Percentiles rank a stretch among this genome's conserved stretches.
Conservation (phyloP, 2,329 filamentous ascomycete genomes). For the Nothomitra cinnamomea region DNA sequence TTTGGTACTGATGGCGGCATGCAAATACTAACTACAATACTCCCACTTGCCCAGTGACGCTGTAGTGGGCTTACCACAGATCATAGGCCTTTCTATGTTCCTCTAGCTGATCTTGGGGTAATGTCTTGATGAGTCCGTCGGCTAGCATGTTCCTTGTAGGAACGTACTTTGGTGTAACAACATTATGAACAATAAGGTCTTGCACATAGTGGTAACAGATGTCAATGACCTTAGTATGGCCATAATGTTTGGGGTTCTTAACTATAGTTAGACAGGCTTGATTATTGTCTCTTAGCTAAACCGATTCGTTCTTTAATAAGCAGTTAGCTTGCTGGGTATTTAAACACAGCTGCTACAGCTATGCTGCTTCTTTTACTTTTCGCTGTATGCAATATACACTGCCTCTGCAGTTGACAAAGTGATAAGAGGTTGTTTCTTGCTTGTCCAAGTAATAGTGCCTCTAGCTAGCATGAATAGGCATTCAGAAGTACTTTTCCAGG, state of each 20-base stretch:
- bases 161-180: not conserved
- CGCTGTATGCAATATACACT: conserved; percentile 6
- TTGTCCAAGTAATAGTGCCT: conserved; percentile 5
- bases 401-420: conserved; percentile 3
- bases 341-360: not conserved
- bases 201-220: conserved; percentile 7
- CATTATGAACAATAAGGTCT: conserved; percentile 3
- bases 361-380: conserved; percentile 5
- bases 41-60: too few relatives aligned
- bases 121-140: too few relatives aligned
- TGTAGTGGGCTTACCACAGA: too few relatives aligned
- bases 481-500: conserved; percentile 4
- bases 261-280: conserved; percentile 6
- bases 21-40: too few relatives aligned
- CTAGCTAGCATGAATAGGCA: conserved; percentile 8
- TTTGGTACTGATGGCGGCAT: too few relatives aligned
- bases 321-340: not conserved
- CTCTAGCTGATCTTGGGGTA: too few relatives aligned
- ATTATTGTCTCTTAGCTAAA: conserved; percentile 5
- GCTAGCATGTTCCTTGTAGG: too few relatives aligned
- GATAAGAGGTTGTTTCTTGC: conserved; percentile 4
- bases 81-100: too few relatives aligned
- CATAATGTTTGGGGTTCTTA: conserved; percentile 4
- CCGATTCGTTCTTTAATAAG: not conserved
- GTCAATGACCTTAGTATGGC: conserved; percentile 9